Conservation (phyloP, 306 rosid species). For the Clitoria ternatea region DNA sequence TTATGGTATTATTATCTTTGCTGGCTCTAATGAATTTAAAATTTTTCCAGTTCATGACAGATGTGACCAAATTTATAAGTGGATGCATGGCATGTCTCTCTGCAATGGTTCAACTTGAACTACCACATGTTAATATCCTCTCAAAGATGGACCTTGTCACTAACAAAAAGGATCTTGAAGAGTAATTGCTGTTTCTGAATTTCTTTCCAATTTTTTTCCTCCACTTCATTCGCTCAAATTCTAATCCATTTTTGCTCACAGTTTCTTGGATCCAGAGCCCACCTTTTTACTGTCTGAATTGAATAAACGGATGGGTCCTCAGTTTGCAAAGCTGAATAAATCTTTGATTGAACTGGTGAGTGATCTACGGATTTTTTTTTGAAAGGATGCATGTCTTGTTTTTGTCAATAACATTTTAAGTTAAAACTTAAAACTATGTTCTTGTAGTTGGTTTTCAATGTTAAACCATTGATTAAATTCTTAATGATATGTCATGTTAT, state of each 20-base stretch:
- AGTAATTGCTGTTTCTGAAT: conserved; percentile 35
- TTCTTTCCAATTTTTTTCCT: neutral
- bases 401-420: neutral
- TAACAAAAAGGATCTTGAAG: conserved; percentile 70
- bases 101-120: conserved; percentile 85
- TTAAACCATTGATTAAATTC: neutral
- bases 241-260: conserved; percentile 23
- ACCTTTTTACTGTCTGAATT: conserved; percentile 63
- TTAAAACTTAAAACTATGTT: neutral
- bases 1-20: neutral
- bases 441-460: conserved; percentile 10
- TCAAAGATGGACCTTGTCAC: conserved; percentile 93
- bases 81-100: conserved; percentile 92
- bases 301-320: conserved; percentile 83
- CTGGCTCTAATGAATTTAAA: neutral
- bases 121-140: conserved; percentile 91
- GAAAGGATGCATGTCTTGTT: neutral
- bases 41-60: conserved; percentile 65
- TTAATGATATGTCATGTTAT: neutral
- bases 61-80: conserved; percentile 91
- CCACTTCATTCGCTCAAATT: neutral
- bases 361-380: neutral
- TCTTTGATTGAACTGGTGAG: conserved; percentile 73
- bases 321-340: conserved; percentile 83
- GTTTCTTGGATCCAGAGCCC: conserved; percentile 84